These are phyloP conservation scores for Oryza glumipatula DNA, from an alignment of 176 grass and related monocot species.

Conservation along the genomic window DNA sequence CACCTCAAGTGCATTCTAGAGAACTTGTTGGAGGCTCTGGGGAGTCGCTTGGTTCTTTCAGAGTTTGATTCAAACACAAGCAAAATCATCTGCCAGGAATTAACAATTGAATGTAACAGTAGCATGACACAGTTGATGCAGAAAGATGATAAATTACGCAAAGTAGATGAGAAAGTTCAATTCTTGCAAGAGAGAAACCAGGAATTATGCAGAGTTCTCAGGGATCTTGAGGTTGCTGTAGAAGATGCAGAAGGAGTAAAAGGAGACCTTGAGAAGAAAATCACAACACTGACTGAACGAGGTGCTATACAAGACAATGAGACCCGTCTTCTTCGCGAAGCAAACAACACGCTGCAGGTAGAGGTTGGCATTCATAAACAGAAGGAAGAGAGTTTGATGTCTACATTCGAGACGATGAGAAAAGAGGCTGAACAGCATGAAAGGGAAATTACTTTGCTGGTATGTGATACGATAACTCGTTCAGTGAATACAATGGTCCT, in stretches of 20 bases:
- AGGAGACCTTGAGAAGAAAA: slow-evolving; percentile 47
- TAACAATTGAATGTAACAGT: slow-evolving; percentile 37
- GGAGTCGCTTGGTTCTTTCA: slow-evolving; percentile 46
- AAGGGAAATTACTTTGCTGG: slow-evolving; percentile 48
- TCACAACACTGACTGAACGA: slow-evolving; percentile 36
- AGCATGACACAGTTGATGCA: slow-evolving; percentile 28
- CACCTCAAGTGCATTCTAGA: slow-evolving; percentile 40
- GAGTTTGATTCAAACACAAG: slow-evolving; percentile 53
- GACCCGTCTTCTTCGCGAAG: slow-evolving; percentile 37
- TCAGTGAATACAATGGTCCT: slow-evolving; percentile 43
- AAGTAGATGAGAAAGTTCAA: slow-evolving; percentile 43
- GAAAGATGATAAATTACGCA: slow-evolving; percentile 37
- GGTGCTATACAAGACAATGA: slow-evolving; percentile 37
- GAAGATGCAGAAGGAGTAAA: slow-evolving; percentile 37
- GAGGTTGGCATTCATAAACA: slow-evolving; percentile 47
- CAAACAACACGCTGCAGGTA: slow-evolving; percentile 43
- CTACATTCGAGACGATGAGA: slow-evolving; percentile 41
- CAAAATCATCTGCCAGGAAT: slow-evolving; percentile 49
- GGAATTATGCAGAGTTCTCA: slow-evolving; percentile 40
- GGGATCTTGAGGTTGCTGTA: slow-evolving; percentile 39
- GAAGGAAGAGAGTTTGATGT: slow-evolving; percentile 49
- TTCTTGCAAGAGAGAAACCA: slow-evolving; percentile 40
- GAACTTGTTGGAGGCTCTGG: slow-evolving; percentile 47
- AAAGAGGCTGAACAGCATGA: slow-evolving; percentile 53
- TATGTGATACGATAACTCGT: slow-evolving; percentile 51